phyloP scores from a whole-genome alignment of 305 asterid species.

The Fraxinus paxiana region DNA sequence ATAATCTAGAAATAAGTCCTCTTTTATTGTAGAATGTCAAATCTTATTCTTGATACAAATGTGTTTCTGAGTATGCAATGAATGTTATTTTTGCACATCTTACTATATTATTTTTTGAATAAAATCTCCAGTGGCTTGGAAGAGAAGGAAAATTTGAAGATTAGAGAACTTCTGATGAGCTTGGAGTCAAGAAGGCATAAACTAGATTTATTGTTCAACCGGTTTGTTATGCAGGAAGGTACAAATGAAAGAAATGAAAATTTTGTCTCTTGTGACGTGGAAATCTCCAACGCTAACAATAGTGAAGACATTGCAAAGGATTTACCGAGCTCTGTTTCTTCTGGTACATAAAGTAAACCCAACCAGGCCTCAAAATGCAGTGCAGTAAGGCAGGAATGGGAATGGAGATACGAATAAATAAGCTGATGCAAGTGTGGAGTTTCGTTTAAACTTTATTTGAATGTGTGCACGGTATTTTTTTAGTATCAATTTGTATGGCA shows the following conservation, averaged over 20 bases:
- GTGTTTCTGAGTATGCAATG: background rate
- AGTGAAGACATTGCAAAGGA: background rate
- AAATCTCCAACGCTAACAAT: background rate
- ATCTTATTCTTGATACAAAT: background rate
- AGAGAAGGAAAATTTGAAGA: background rate
- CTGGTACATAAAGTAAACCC: background rate
- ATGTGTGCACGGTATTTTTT: background rate
- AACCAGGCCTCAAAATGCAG: background rate
- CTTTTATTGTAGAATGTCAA: background rate
- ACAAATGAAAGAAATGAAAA: background rate
- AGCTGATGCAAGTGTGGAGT: background rate
- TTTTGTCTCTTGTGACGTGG: background rate
- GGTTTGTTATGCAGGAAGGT: background rate
- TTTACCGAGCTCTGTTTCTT: background rate
- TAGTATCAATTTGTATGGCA: background rate
- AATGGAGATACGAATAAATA: background rate
- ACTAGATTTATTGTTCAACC: conserved; percentile 2
- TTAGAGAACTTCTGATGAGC: conserved; percentile 14
- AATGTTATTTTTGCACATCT: background rate
- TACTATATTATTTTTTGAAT: background rate
- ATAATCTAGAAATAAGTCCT: background rate
- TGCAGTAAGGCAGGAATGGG: background rate
- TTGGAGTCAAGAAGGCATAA: conserved; percentile 14
- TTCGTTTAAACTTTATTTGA: background rate
- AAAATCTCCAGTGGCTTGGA: conserved; percentile 21